Percentiles rank a stretch among this genome's conserved stretches.
Evolutionary conservation across 2,329 filamentous ascomycete species (phyloP).

Genomic region (Nemania diffusa): DNA sequence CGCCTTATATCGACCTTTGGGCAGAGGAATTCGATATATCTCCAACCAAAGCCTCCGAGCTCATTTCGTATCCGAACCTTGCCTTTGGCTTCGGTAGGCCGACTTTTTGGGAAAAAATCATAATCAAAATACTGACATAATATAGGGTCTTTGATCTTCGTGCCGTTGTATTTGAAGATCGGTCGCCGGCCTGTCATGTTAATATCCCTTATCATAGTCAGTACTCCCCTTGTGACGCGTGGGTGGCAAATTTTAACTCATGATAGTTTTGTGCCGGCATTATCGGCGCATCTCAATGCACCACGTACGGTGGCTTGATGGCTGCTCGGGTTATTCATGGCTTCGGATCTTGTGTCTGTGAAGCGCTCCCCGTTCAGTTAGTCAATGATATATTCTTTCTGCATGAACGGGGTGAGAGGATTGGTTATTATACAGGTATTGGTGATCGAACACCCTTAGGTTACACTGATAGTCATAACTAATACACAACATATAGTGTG

Average conservation of each 20-base stretch:
- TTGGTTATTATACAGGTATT: constrained; percentile 68
- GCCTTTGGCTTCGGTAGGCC: constrained; percentile 64
- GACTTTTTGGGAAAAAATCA: not conserved
- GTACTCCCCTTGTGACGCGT: constrained; percentile 19
- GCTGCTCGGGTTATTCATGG: constrained; percentile 53
- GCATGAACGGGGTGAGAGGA: constrained; percentile 61
- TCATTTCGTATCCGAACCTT: constrained; percentile 70
- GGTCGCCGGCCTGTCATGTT: constrained; percentile 58
- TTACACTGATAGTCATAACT: not conserved
- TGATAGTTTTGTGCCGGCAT: constrained; percentile 54
- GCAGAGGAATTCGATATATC: constrained; percentile 63
- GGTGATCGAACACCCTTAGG: not conserved
- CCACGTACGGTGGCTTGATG: constrained; percentile 53
- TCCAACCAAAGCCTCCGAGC: constrained; percentile 61
- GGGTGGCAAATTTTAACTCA: constrained; percentile 3
- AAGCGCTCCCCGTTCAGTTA: constrained; percentile 57
- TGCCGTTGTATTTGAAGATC: constrained; percentile 65
- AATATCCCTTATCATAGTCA: constrained; percentile 52
- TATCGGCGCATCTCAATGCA: constrained; percentile 54
- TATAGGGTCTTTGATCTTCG: constrained; percentile 61
- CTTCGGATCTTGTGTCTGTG: constrained; percentile 57
- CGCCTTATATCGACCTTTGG: constrained; percentile 68
- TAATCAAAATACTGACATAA: constrained; percentile 27
- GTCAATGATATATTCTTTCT: constrained; percentile 61
- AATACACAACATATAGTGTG: constrained; percentile 53